Percentiles rank a stretch among this genome's conserved stretches.
Conservation (phyloP, 805 yeast species). For the Candida multigemmis region DNA sequence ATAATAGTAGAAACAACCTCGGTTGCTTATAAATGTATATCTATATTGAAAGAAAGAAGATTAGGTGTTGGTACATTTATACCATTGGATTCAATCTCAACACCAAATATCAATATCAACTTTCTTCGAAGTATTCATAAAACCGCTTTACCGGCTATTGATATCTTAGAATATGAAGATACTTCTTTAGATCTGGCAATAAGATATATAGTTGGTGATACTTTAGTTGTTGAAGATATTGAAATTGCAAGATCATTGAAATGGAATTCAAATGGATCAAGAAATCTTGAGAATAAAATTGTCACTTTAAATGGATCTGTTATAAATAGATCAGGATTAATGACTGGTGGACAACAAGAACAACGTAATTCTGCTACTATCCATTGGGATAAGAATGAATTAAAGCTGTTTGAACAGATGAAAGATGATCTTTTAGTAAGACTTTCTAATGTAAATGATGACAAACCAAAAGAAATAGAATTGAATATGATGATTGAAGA, state of each 20-base stretch:
- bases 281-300: conserved; percentile 45
- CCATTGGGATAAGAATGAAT: conserved; percentile 70
- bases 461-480: conserved; percentile 44
- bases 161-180: conserved; percentile 62
- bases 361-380: conserved; percentile 25
- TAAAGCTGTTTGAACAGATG: conserved; percentile 39
- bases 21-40: conserved; percentile 69
- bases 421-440: conserved; percentile 45
- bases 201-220: conserved; percentile 68
- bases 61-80: conserved; percentile 81
- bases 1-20: conserved; percentile 68
- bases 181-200: conserved; percentile 64
- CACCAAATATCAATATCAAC: conserved; percentile 43
- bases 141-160: conserved; percentile 59
- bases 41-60: conserved; percentile 74
- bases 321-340: conserved; percentile 76
- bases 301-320: conserved; percentile 81
- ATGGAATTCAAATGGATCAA: conserved; percentile 42
- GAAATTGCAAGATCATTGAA: conserved; percentile 61
- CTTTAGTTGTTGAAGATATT: conserved; percentile 69
- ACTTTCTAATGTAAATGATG: conserved; percentile 37
- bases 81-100: conserved; percentile 69
- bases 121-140: conserved; percentile 44
- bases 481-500: conserved; percentile 53
- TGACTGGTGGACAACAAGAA: conserved; percentile 82